Evolutionary conservation across 2,329 filamentous ascomycete genomes (phyloP), one percentile per base, ranked within the genome.

Genomic region (Curvularia lunata): DNA sequence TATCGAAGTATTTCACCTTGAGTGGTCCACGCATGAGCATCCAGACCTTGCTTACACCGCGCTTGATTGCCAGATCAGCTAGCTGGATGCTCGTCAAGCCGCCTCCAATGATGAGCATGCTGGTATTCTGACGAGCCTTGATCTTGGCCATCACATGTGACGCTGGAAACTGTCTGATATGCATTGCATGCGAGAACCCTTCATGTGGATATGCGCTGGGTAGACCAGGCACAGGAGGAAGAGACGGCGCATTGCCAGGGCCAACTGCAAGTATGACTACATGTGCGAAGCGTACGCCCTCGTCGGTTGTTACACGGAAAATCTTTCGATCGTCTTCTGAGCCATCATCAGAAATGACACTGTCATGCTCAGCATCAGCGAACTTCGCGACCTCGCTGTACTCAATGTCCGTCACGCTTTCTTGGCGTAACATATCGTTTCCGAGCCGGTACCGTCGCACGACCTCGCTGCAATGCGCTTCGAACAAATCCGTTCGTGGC

Each of bases 81-180:
- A 93, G 80, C 71, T 94, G 91, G 0, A 90, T 89, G 21, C 89
- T 90, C 0, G 91, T 92, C 4, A 94, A 77, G 0, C 91, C 91
- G 1, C 91, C 91, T 3, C 91, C 91, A 4, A 94, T 82, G 8
- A 94, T 83, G 7, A 92, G 80, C 7, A 93, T 74, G 59, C 88
- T 87, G 0, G 88, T 91, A 25, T 55, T 40, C 16, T 53, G 57
- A 1, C 62, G 59, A 12, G 53, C 73, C 5, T 79, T 76, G 9
- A 91, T 85, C 54, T 86, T 86, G 0, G 74, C 66, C 18, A 76
- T 74, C 0, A 91, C 75, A 2, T 82, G 69, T 0, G 78, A 73
- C 48, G 85, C 82, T 0, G 88, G 86, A 47, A 90, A 85, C 1
- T 79, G 72, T 25, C 82, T 80, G 46, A 90, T 85, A 34, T 88